phyloP scores from a whole-genome alignment of 2,329 filamentous ascomycete species.

The Botryotinia calthae region DNA sequence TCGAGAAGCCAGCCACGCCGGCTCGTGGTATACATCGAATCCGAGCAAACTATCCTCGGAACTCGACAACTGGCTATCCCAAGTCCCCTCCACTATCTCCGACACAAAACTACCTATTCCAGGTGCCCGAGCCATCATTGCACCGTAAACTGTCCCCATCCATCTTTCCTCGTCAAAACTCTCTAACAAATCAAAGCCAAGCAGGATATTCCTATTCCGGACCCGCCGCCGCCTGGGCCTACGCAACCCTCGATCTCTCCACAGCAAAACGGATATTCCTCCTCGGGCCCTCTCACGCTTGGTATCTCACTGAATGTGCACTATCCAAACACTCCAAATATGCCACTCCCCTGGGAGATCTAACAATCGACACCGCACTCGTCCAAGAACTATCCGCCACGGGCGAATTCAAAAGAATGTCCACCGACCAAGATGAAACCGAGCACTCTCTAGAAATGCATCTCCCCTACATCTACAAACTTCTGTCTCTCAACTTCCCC shows the following conservation, averaged over 20 bases:
- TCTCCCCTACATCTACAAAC: slow-evolving; percentile 86
- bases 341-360: slow-evolving; percentile 69
- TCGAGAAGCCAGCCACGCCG: slow-evolving; percentile 71
- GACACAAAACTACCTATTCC: slow-evolving; percentile 62
- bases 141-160: slow-evolving; percentile 65
- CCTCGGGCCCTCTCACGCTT: slow-evolving; percentile 88
- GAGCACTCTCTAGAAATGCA: slow-evolving; percentile 99
- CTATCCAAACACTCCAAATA: slow-evolving; percentile 70
- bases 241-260: slow-evolving; percentile 80
- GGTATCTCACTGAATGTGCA: slow-evolving; percentile 74
- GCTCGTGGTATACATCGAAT: slow-evolving; percentile 78
- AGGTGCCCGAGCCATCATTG: slow-evolving; percentile 81
- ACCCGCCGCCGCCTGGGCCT: slow-evolving; percentile 89
- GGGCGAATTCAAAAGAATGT: slow-evolving; percentile 64
- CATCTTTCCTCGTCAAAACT: neutral
- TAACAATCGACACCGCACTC: slow-evolving; percentile 61
- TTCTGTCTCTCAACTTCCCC: slow-evolving; percentile 53
- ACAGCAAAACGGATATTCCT: slow-evolving; percentile 80
- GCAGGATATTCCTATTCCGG: slow-evolving; percentile 94
- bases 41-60: slow-evolving; percentile 59
- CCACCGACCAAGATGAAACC: slow-evolving; percentile 62
- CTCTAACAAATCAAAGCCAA: slow-evolving; percentile 57
- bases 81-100: slow-evolving; percentile 65
- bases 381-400: slow-evolving; percentile 51
- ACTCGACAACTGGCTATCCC: slow-evolving; percentile 71